Evolutionary conservation across 805 yeast genomes (phyloP).

Genomic region (Naumovozyma dairenensis): DNA sequence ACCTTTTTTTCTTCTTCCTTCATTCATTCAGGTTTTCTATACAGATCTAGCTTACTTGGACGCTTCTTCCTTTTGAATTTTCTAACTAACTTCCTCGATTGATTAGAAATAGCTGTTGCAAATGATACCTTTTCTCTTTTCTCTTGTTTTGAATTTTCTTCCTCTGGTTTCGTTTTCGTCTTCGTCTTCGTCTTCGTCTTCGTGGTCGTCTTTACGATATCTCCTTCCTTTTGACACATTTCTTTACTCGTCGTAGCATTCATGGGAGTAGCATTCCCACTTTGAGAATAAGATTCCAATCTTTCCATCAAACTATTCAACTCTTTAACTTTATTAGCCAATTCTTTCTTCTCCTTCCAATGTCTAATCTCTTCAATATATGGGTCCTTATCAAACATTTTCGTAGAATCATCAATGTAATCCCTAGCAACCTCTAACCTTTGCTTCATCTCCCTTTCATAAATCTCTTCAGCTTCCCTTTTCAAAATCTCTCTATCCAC

Average conservation of each 20-base stretch:
- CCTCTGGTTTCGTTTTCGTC: not conserved
- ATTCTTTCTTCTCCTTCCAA: constrained; percentile 3
- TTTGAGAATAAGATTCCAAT: not conserved
- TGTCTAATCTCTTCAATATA: constrained; percentile 1
- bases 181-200: too few relatives aligned
- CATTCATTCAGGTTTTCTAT: not conserved
- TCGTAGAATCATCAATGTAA: not conserved
- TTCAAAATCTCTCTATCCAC: constrained; percentile 2
- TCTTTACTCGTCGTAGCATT: too few relatives aligned
- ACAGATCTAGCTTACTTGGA: not conserved
- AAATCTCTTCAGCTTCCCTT: constrained; percentile 4
- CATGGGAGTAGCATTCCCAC: too few relatives aligned
- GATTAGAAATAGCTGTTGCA: not conserved
- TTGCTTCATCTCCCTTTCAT: not conserved
- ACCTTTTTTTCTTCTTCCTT: too few relatives aligned
- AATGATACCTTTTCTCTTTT: not conserved
- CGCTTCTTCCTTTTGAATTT: constrained; percentile 2
- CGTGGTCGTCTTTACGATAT: too few relatives aligned
- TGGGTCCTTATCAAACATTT: not conserved
- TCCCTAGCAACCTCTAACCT: constrained; percentile 1
- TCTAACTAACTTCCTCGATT: constrained; percentile 4
- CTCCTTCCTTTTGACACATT: too few relatives aligned
- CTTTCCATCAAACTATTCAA: constrained; percentile 1
- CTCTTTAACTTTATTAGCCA: constrained; percentile 1
- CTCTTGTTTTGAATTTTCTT: not conserved